A percentile compares a stretch with the other conserved stretches of the same genome.
phyloP scores from a whole-genome alignment of 495 filamentous ascomycete species.

The Tetracladium setigerum region DNA sequence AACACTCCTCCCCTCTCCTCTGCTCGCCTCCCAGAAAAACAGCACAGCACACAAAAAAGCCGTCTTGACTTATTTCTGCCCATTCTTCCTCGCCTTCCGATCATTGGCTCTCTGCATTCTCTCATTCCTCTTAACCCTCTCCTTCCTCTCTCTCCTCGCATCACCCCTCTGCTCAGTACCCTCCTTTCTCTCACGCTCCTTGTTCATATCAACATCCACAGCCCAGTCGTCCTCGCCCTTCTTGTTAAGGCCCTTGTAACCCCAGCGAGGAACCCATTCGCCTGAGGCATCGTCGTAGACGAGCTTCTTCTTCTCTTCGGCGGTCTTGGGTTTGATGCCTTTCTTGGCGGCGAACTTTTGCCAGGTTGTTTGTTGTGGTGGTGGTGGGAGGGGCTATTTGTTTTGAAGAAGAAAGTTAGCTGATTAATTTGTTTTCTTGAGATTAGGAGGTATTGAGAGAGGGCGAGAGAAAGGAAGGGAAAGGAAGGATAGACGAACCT shows the following conservation, averaged over 20 bases:
- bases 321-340: slow-evolving; percentile 78
- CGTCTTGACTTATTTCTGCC: background rate
- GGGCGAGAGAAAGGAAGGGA: no score
- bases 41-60: no score
- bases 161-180: slow-evolving; percentile 51
- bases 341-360: slow-evolving; percentile 91
- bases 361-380: slow-evolving; percentile 85
- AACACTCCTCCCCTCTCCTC: no score
- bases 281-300: slow-evolving; percentile 77
- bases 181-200: slow-evolving; percentile 54
- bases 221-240: slow-evolving; percentile 70
- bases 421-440: no score
- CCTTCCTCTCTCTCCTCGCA: slow-evolving; percentile 54
- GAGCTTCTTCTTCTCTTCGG: slow-evolving; percentile 55
- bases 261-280: slow-evolving; percentile 90
- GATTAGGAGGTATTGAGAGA: no score
- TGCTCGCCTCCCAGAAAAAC: no score
- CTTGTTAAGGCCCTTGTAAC: slow-evolving; percentile 90
- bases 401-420: no score
- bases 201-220: slow-evolving; percentile 82
- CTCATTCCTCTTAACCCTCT: slow-evolving; percentile 61
- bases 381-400: slow-evolving; percentile 63
- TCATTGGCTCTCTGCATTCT: slow-evolving; percentile 62
- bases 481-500: slow-evolving; percentile 28
- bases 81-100: slow-evolving; percentile 39